A percentile compares a stretch with the other conserved stretches of the same genome.
phyloP scores from a whole-genome alignment of 495 filamentous ascomycete genomes.

The Lentithecium fluviatile region DNA sequence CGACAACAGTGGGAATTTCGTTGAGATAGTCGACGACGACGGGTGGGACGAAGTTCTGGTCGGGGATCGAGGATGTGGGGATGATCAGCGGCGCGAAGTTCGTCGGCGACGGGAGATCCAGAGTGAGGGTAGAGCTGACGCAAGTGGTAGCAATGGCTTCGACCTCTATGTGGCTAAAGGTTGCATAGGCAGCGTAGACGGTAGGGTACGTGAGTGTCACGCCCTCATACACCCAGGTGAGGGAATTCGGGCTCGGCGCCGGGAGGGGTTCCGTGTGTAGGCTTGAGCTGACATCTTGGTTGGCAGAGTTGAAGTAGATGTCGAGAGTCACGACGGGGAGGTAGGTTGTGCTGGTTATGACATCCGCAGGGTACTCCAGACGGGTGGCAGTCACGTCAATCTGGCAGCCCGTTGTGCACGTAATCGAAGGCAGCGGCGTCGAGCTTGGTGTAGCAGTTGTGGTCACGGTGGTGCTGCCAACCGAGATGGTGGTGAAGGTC shows the following conservation, averaged over 20 bases:
- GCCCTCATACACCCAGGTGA: slow-evolving; percentile 27
- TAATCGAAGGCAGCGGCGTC: slow-evolving; percentile 8
- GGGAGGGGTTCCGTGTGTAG: background rate
- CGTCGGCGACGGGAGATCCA: slow-evolving; percentile 25
- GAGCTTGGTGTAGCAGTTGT: slow-evolving; percentile 6
- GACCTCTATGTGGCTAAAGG: slow-evolving; percentile 21
- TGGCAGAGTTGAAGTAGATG: slow-evolving; percentile 18
- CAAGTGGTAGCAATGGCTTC: slow-evolving; percentile 17
- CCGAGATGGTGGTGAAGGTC: slow-evolving; percentile 7
- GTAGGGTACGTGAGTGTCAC: slow-evolving; percentile 32
- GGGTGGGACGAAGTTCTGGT: slow-evolving; percentile 10
- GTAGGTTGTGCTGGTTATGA: slow-evolving; percentile 15
- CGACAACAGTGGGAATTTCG: slow-evolving; percentile 20
- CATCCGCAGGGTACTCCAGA: slow-evolving; percentile 24
- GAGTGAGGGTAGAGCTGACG: slow-evolving; percentile 1
- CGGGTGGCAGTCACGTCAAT: slow-evolving; percentile 27
- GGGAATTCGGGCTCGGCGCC: background rate
- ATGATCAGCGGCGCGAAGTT: slow-evolving; percentile 23
- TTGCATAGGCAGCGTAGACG: slow-evolving; percentile 25
- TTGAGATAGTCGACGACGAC: slow-evolving; percentile 28
- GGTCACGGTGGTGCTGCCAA: slow-evolving; percentile 18
- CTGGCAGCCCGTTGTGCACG: slow-evolving; percentile 26
- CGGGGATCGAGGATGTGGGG: slow-evolving; percentile 6
- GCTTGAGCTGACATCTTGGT: background rate
- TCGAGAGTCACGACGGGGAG: slow-evolving; percentile 14